Percentiles rank a stretch among this genome's conserved stretches.
Evolutionary conservation across 768 basidiomycete genomes (phyloP).

Genomic region (Xanthoconium stramineum): DNA sequence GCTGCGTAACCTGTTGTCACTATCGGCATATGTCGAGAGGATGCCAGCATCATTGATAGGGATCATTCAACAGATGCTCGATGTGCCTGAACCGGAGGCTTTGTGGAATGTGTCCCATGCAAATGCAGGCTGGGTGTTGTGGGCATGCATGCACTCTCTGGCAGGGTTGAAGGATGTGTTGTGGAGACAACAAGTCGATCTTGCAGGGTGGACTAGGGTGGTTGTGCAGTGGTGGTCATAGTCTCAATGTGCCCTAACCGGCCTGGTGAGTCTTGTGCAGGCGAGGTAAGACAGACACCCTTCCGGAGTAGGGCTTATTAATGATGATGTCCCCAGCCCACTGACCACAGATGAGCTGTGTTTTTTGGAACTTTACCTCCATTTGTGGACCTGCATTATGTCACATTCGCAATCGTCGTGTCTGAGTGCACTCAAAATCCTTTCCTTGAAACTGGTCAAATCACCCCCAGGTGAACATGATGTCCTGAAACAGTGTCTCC

Average conservation of each 20-base stretch:
- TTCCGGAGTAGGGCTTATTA: not conserved
- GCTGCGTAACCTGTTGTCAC: constrained; percentile 50
- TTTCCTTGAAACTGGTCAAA: constrained; percentile 50
- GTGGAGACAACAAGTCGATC: constrained; percentile 48
- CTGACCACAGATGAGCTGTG: constrained; percentile 26
- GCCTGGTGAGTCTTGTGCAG: constrained; percentile 47
- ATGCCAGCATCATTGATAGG: constrained; percentile 40
- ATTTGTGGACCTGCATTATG: constrained; percentile 52
- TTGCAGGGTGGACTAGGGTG: constrained; percentile 46
- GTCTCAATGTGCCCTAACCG: constrained; percentile 54
- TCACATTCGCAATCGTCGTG: constrained; percentile 74
- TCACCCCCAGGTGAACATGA: constrained; percentile 44
- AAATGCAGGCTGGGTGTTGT: constrained; percentile 54
- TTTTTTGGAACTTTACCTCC: constrained; percentile 50
- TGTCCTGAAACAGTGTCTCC: constrained; percentile 62
- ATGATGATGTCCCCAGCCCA: constrained; percentile 10
- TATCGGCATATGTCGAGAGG: constrained; percentile 51
- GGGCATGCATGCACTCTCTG: constrained; percentile 56
- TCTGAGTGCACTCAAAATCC: constrained; percentile 59
- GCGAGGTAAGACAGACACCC: constrained; percentile 38
- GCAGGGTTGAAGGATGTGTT: constrained; percentile 35
- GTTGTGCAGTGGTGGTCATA: constrained; percentile 54
- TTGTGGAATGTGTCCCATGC: constrained; percentile 33
- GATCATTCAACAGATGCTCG: constrained; percentile 44
- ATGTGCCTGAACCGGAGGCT: constrained; percentile 25